A percentile compares a stretch with the other conserved stretches of the same genome.
Evolutionary conservation across 2,329 filamentous ascomycete species (phyloP).

Genomic region (Stachybotrys chartarum): DNA sequence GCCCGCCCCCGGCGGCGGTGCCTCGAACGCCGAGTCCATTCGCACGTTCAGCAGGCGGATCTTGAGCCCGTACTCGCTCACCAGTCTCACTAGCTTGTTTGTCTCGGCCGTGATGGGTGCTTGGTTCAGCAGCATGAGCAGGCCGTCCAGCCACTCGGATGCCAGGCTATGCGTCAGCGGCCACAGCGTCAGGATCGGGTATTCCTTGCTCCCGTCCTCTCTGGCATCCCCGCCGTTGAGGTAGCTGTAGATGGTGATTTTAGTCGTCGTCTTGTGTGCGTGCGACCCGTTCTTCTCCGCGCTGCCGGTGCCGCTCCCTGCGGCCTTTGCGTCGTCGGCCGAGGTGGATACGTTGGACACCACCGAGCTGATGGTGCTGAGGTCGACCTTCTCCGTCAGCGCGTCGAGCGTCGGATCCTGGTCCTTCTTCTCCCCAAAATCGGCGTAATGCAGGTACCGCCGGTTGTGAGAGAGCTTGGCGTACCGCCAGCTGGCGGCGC

Average conservation of each 20-base stretch:
- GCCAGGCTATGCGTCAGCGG: constrained; percentile 75
- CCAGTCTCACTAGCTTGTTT: constrained; percentile 77
- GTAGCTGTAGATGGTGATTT: constrained; percentile 86
- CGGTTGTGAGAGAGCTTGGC: constrained; percentile 86
- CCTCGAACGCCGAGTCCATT: constrained; percentile 69
- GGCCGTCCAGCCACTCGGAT: constrained; percentile 92
- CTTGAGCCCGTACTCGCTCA: constrained; percentile 86
- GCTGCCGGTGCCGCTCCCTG: constrained; percentile 31
- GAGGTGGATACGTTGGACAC: constrained; percentile 82
- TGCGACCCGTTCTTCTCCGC: constrained; percentile 31
- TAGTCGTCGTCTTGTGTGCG: constrained; percentile 54
- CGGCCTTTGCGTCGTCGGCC: constrained; percentile 33
- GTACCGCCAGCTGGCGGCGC: constrained; percentile 59
- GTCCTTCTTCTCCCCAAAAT: constrained; percentile 62
- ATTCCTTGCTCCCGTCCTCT: constrained; percentile 45
- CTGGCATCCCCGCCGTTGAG: constrained; percentile 19
- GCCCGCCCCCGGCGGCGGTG: constrained; percentile 60
- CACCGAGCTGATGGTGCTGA: constrained; percentile 82
- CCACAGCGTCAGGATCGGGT: constrained; percentile 73
- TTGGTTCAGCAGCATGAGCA: constrained; percentile 92
- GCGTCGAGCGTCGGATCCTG: constrained; percentile 65
- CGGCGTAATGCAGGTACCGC: constrained; percentile 81
- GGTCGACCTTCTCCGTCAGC: constrained; percentile 75
- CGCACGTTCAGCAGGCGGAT: constrained; percentile 87
- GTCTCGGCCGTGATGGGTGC: constrained; percentile 96